These are phyloP conservation scores for Symbiotaphrina buchneri DNA, from an alignment of 495 filamentous ascomycete genomes.

Conservation along the genomic window DNA sequence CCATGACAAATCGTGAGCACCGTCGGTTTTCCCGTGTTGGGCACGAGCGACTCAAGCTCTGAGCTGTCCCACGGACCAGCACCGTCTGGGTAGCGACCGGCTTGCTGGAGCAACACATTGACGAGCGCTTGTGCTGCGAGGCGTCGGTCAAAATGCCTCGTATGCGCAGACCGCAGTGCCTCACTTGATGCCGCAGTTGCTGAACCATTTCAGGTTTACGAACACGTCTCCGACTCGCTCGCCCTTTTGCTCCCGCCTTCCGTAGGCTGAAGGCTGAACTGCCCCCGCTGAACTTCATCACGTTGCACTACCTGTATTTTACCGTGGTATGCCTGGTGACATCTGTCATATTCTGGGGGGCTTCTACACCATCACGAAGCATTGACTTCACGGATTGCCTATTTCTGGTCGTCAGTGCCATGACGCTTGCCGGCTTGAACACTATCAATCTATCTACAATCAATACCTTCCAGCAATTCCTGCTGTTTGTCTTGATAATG, in stretches of 20 bases:
- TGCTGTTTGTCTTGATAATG: conserved; percentile 52
- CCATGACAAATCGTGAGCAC: too few species aligned
- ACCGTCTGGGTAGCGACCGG: too few species aligned
- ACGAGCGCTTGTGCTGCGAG: too few species aligned
- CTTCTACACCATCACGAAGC: conserved; percentile 32
- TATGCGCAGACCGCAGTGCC: too few species aligned
- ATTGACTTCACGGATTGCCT: conserved; percentile 55
- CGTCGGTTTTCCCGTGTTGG: too few species aligned
- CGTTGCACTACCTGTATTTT: conserved; percentile 61
- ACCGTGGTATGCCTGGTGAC: conserved; percentile 35
- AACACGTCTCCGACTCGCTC: conserved; percentile 3
- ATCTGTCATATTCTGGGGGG: conserved; percentile 53
- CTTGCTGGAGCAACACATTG: too few species aligned
- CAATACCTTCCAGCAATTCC: conserved; percentile 56
- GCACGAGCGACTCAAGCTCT: too few species aligned
- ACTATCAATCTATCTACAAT: conserved; percentile 45
- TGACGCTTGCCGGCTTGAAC: conserved; percentile 60
- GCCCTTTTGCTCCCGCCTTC: conserved; percentile 4
- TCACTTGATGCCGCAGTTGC: too few species aligned
- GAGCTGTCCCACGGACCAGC: too few species aligned
- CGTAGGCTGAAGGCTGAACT: conserved; percentile 9
- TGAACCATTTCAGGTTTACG: too few species aligned
- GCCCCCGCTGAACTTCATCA: conserved; percentile 54
- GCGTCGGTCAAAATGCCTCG: too few species aligned
- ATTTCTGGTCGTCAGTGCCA: conserved; percentile 57